Evolutionary conservation across 805 yeast species (phyloP), one percentile per base, ranked within the genome.

Genomic region (Maudiozyma turicensis): DNA sequence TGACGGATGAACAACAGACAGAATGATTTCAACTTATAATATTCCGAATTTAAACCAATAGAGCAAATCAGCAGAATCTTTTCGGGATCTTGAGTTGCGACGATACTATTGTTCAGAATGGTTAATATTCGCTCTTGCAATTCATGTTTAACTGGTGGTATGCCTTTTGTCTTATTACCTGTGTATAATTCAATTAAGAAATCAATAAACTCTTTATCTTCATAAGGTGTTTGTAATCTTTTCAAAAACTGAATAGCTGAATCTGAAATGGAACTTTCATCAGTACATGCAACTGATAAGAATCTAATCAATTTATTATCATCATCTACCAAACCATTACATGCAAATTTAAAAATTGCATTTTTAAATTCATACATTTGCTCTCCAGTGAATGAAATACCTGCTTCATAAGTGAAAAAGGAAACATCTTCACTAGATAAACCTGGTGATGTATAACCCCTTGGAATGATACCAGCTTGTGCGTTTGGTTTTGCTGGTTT

Each of bases 331-430:
- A 67, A 54, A 47, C 76, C 66, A 42, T 58, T 49, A 3, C 54
- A 49, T 8, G 58, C 57, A 52, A 66, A 62, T 14, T 60, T 57
- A 31, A 70, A 58, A 1, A 77, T 67, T 9, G 73, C 69, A 6
- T 49, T 52, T 51, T 75, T 80, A 45, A 68, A 71, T 6, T 50
- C 55, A 1, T 66, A 53, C 40, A 86, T 63, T 15, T 75, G 78
- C 0, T 72, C 72, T 6, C 70, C 67, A 47, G 76, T 76, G 58
- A 77, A 81, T 0, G 76, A 63, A 0, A 81, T 76, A 30, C 90
- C 91, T 2, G 91, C 87, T 53, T 77, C 77, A 48, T 72, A 74
- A 0, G 87, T 82, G 55, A 87, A 78, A 55, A 82, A 86, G 0
- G 76, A 61, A 15, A 77, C 74, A 40, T 84, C 88, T 0, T 60